Base-by-base conservation (phyloP, 352 stramenopile species). In the Globisporangium echinulatum region DNA sequence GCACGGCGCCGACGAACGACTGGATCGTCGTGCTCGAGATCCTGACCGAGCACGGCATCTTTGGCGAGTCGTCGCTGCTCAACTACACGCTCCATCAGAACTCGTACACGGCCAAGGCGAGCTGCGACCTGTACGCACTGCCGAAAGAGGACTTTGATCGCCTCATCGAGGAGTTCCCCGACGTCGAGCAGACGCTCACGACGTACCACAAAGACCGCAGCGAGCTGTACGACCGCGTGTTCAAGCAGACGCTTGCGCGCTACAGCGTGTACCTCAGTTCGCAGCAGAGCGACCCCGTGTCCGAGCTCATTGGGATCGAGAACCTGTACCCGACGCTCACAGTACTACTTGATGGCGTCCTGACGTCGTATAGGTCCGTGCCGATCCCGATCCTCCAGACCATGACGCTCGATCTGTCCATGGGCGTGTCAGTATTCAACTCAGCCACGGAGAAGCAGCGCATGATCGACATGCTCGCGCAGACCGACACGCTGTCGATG, bases 61-160 rank as follows among this genome's bases (percentile, higher is more conserved):
- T 92, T 54, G 83, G 83, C 0, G 81, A 90, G 53, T 73, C 72
- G 0, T 88, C 81, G 7, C 57, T 92, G 33, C 66, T 92, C 49
- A 76, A 90, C 44, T 92, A 91, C 49, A 86, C 79, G 9, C 61
- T 87, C 38, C 83, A 88, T 42, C 68, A 84, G 17, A 92, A 91
- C 62, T 86, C 83, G 19, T 92, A 89, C 64, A 85, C 68, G 1
- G 77, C 81, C 9, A 87, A 85, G 51, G 76, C 70, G 3, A 87
- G 75, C 38, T 89, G 83, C 52, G 83, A 93, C 49, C 62, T 91
- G 6, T 93, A 89, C 54, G 88, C 81, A 36, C 57, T 93, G 1
- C 76, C 82, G 0, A 90, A 91, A 68, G 83, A 91, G 59, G 81
- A 91, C 47, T 93, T 93, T 54, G 82, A 91, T 54, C 62, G 71